These are phyloP conservation scores for Eucalyptus pumila DNA, from an alignment of 345 rosid genomes.

Conservation along the genomic window DNA sequence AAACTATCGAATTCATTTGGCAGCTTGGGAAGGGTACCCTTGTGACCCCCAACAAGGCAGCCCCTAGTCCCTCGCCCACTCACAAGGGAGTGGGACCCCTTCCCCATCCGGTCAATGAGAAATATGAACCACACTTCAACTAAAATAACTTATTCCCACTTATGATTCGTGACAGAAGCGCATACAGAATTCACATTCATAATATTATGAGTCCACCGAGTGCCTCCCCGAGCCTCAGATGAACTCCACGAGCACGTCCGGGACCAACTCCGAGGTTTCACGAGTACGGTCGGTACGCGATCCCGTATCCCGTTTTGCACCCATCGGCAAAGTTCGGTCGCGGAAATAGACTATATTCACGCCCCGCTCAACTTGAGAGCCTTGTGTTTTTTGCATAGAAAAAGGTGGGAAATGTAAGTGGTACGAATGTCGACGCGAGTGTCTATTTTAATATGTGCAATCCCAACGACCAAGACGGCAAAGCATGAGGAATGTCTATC, in stretches of 20 bases:
- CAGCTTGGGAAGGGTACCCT: accelerated
- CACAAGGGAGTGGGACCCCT: accelerated
- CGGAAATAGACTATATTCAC: not conserved
- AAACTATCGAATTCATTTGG: accelerated
- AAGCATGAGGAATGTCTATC: not conserved
- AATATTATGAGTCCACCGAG: accelerated
- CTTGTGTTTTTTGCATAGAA: not conserved
- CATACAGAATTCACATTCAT: accelerated
- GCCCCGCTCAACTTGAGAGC: not conserved
- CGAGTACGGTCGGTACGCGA: accelerated
- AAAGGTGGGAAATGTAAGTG: not conserved
- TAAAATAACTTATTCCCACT: accelerated
- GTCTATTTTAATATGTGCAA: not conserved
- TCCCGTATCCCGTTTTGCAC: not conserved
- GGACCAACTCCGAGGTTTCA: not conserved
- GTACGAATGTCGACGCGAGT: not conserved
- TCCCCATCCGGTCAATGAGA: accelerated
- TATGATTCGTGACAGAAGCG: accelerated
- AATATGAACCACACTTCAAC: accelerated
- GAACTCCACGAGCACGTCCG: not conserved
- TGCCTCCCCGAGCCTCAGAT: accelerated
- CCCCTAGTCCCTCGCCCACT: accelerated
- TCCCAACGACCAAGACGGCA: not conserved
- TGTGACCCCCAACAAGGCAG: accelerated
- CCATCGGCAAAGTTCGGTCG: not conserved